Percentiles rank a stretch among this genome's conserved stretches.
phyloP scores from a whole-genome alignment of 805 yeast genomes.

The Lachancea cidri region DNA sequence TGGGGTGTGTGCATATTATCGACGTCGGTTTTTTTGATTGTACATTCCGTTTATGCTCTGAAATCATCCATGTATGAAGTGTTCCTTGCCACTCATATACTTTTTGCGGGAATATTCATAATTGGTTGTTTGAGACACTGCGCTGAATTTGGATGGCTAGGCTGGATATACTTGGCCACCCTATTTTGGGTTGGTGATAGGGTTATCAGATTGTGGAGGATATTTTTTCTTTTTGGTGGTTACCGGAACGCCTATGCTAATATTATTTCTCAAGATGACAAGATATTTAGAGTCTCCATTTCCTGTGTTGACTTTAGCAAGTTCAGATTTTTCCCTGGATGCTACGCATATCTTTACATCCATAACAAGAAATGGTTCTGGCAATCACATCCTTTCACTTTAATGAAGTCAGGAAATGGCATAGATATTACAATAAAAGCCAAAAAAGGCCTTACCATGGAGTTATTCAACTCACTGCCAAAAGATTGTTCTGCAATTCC shows the following conservation, averaged over 20 bases:
- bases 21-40: conserved; percentile 26
- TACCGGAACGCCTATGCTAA: conserved; percentile 6
- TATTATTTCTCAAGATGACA: conserved; percentile 5
- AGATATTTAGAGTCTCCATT: conserved; percentile 6
- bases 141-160: conserved; percentile 38
- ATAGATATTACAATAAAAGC: conserved; percentile 40
- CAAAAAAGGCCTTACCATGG: conserved; percentile 43
- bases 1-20: conserved; percentile 35
- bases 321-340: conserved; percentile 12
- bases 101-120: conserved; percentile 38
- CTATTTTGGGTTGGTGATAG: conserved; percentile 42
- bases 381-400: conserved; percentile 57
- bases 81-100: conserved; percentile 42
- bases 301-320: conserved; percentile 2
- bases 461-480: conserved; percentile 29
- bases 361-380: conserved; percentile 33
- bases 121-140: conserved; percentile 46
- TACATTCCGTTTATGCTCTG: conserved; percentile 25
- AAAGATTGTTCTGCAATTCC: conserved; percentile 20
- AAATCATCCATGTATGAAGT: conserved; percentile 39
- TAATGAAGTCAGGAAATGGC: conserved; percentile 37
- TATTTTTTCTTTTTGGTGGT: conserved; percentile 20
- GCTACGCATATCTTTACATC: conserved; percentile 10
- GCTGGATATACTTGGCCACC: conserved; percentile 37
- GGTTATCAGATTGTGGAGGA: conserved; percentile 32